These are phyloP conservation scores for Metschnikowia lachancei DNA, from an alignment of 805 yeast species.

Conservation along the genomic window DNA sequence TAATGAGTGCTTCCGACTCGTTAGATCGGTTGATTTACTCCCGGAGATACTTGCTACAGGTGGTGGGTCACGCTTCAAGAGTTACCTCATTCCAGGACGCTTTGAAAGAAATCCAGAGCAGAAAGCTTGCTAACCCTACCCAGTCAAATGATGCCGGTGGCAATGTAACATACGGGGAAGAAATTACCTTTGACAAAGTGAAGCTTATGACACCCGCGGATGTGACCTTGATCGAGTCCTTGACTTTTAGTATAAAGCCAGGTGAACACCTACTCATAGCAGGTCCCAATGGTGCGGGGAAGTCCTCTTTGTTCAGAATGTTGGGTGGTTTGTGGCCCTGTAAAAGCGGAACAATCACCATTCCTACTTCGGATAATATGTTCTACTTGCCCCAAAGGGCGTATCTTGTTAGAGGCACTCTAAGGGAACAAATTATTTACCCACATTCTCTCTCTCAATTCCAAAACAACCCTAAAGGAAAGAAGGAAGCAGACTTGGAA, in stretches of 20 bases:
- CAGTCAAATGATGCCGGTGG: constrained; percentile 18
- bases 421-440: constrained; percentile 85
- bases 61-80: constrained; percentile 77
- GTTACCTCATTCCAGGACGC: constrained; percentile 67
- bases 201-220: constrained; percentile 86
- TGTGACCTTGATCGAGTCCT: constrained; percentile 61
- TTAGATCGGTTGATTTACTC: constrained; percentile 83
- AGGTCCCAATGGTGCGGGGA: constrained; percentile 96
- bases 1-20: constrained; percentile 82
- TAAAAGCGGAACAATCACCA: constrained; percentile 51
- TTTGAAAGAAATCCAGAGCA: constrained; percentile 46
- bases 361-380: constrained; percentile 65
- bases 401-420: constrained; percentile 73
- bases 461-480: constrained; percentile 33
- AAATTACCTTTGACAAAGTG: constrained; percentile 68
- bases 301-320: constrained; percentile 85
- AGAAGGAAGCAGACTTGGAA: constrained; percentile 49
- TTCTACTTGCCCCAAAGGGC: constrained; percentile 93
- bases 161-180: constrained; percentile 42
- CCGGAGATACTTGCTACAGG: constrained; percentile 78
- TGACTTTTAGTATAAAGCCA: constrained; percentile 68
- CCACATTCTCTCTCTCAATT: constrained; percentile 70
- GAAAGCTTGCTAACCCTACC: constrained; percentile 18
- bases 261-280: constrained; percentile 87
- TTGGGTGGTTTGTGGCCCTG: constrained; percentile 95